Conservation (phyloP, 2,329 filamentous ascomycete species). For the Diplodia sapinea region DNA sequence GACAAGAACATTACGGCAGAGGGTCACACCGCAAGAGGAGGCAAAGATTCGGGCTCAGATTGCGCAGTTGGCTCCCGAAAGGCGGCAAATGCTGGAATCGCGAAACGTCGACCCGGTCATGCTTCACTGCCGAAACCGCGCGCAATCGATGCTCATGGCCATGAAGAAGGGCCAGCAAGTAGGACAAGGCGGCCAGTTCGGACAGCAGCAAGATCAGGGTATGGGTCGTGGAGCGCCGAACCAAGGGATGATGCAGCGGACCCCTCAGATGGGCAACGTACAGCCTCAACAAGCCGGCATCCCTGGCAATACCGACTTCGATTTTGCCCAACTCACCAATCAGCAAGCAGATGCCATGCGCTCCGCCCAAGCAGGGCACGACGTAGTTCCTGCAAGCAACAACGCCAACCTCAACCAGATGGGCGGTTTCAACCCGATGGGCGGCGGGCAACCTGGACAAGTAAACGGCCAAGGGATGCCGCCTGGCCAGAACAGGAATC, state of each 20-base stretch:
- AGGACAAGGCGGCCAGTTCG: slow-evolving; percentile 33
- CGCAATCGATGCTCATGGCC: slow-evolving; percentile 38
- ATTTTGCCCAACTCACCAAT: slow-evolving; percentile 61
- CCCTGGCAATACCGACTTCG: slow-evolving; percentile 46
- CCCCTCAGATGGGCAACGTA: slow-evolving; percentile 47
- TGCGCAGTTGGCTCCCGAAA: slow-evolving; percentile 54
- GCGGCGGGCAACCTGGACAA: slow-evolving; percentile 19
- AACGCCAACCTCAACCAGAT: slow-evolving; percentile 51
- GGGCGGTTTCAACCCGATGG: slow-evolving; percentile 39
- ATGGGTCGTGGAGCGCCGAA: slow-evolving; percentile 20
- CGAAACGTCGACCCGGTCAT: slow-evolving; percentile 58
- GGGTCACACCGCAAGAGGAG: slow-evolving; percentile 57
- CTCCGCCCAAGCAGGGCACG: slow-evolving; percentile 64
- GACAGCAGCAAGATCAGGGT: slow-evolving; percentile 43
- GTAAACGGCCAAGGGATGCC: slow-evolving; percentile 20
- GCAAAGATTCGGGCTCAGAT: slow-evolving; percentile 50
- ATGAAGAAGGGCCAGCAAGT: slow-evolving; percentile 37
- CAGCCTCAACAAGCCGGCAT: slow-evolving; percentile 40
- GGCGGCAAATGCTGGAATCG: slow-evolving; percentile 52
- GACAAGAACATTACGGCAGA: slow-evolving; percentile 55
- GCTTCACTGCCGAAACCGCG: slow-evolving; percentile 46
- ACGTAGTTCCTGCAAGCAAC: slow-evolving; percentile 69
- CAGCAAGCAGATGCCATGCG: slow-evolving; percentile 68
- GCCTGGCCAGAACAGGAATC: slow-evolving; percentile 21
- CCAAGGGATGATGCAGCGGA: slow-evolving; percentile 30